phyloP scores from a whole-genome alignment of 2,329 filamentous ascomycete genomes.

The Aspergillus pseudoviridinutans region DNA sequence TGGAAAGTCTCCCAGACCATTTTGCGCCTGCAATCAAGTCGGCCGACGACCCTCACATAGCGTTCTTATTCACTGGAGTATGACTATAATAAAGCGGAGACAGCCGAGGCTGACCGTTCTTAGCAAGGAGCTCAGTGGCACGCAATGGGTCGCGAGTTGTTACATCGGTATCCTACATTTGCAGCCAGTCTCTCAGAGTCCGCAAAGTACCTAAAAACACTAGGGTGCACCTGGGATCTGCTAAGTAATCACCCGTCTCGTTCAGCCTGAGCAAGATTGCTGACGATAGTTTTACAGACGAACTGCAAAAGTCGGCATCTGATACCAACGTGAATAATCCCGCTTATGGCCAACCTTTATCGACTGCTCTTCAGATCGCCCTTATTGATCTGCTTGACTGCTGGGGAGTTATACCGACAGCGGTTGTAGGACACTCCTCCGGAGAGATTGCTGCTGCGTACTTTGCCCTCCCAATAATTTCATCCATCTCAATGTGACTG shows the following conservation, averaged over 20 bases:
- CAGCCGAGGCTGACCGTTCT: not conserved
- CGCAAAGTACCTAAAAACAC: slow-evolving; percentile 6
- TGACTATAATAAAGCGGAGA: not conserved
- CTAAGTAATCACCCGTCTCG: not conserved
- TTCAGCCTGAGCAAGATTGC: not conserved
- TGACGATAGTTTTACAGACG: not conserved
- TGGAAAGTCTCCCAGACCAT: not conserved
- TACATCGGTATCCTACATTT: slow-evolving; percentile 14
- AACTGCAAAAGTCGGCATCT: not conserved
- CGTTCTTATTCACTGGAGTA: not conserved
- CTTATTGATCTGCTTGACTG: not conserved
- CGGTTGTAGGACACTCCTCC: not conserved
- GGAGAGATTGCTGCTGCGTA: not conserved
- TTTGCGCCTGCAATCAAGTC: not conserved
- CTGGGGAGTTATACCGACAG: not conserved
- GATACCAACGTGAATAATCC: not conserved
- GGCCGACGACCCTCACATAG: not conserved
- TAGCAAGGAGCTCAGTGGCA: slow-evolving; percentile 27
- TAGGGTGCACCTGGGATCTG: slow-evolving; percentile 11
- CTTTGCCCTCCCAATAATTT: not conserved
- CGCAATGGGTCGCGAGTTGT: slow-evolving; percentile 23
- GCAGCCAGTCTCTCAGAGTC: slow-evolving; percentile 5
- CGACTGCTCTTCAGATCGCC: not conserved
- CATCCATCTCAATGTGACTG: not conserved
- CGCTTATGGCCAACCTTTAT: not conserved